A percentile compares a stretch with the other conserved stretches of the same genome.
Evolutionary conservation across 176 grass and related monocot genomes (phyloP).

Genomic region (Bromus sterilis): DNA sequence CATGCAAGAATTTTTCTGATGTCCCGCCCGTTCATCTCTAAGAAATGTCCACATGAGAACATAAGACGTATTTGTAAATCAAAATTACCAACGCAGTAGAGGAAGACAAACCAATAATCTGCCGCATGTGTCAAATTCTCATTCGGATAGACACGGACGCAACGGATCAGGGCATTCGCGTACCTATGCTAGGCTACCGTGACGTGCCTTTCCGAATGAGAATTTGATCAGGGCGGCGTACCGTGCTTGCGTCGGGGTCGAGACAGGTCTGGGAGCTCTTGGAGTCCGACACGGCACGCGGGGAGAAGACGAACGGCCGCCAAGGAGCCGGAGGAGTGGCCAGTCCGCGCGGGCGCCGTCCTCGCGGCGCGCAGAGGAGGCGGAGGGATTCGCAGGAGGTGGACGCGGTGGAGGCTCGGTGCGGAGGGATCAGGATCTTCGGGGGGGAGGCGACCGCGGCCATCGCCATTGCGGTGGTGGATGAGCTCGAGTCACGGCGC

Average conservation of each 20-base stretch:
- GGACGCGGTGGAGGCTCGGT: slow-evolving; percentile 24
- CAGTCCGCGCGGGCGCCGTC: slow-evolving; percentile 11
- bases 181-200: no score
- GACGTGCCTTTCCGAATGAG: no score
- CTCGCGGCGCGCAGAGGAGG: slow-evolving; percentile 12
- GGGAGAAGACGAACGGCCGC: slow-evolving; percentile 50
- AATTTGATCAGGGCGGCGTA: slow-evolving; percentile 29
- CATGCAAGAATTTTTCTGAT: no score
- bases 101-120: neutral
- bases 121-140: slow-evolving; percentile 4
- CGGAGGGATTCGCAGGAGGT: slow-evolving; percentile 20
- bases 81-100: neutral
- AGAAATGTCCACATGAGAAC: slow-evolving; percentile 7
- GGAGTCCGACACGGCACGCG: slow-evolving; percentile 79
- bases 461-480: slow-evolving; percentile 52
- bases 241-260: slow-evolving; percentile 91
- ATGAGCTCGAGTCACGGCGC: slow-evolving; percentile 22
- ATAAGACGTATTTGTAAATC: slow-evolving; percentile 19
- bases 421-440: slow-evolving; percentile 11
- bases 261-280: slow-evolving; percentile 90
- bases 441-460: slow-evolving; percentile 24
- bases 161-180: slow-evolving; percentile 15
- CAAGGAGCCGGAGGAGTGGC: neutral
- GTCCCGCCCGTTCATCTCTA: no score
- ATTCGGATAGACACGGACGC: slow-evolving; percentile 3